A percentile compares a stretch with the other conserved stretches of the same genome.
Conservation (phyloP, 2,329 filamentous ascomycete species). For the Neonectria punicea region DNA sequence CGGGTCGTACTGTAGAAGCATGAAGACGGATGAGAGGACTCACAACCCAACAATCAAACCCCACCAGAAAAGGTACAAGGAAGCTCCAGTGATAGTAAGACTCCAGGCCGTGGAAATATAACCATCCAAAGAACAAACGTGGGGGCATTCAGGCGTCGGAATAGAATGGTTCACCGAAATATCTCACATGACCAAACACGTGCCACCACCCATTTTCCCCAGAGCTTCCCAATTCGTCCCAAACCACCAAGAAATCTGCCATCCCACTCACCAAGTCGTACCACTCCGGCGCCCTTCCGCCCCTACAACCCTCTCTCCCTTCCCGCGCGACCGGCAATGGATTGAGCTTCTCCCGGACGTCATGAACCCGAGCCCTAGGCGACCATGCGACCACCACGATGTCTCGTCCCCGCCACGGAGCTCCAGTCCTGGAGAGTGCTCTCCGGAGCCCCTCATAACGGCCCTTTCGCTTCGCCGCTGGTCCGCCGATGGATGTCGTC, state of each 20-base stretch:
- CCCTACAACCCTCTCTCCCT: slow-evolving; percentile 13
- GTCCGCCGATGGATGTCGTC: slow-evolving; percentile 47
- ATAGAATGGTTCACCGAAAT: neutral
- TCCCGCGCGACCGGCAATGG: slow-evolving; percentile 35
- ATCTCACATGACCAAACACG: slow-evolving; percentile 40
- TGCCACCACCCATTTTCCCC: slow-evolving; percentile 21
- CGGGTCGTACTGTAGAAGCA: neutral
- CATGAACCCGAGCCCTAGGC: slow-evolving; percentile 45
- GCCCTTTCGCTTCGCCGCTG: slow-evolving; percentile 2
- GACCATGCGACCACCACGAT: slow-evolving; percentile 49
- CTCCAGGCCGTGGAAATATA: neutral
- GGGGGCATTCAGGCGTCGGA: neutral
- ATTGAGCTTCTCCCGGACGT: slow-evolving; percentile 40
- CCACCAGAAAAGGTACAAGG: neutral
- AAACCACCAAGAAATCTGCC: slow-evolving; percentile 35
- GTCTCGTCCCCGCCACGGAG: slow-evolving; percentile 44
- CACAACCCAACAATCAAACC: neutral
- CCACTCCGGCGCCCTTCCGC: slow-evolving; percentile 26
- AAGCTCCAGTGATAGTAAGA: neutral
- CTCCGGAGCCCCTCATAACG: slow-evolving; percentile 32
- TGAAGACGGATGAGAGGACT: neutral
- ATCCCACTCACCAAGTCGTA: slow-evolving; percentile 36
- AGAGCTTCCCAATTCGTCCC: slow-evolving; percentile 36
- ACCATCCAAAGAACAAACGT: neutral
- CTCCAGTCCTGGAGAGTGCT: slow-evolving; percentile 37